Base-by-base conservation (phyloP, 345 rosid genomes). In the Punica granatum region DNA sequence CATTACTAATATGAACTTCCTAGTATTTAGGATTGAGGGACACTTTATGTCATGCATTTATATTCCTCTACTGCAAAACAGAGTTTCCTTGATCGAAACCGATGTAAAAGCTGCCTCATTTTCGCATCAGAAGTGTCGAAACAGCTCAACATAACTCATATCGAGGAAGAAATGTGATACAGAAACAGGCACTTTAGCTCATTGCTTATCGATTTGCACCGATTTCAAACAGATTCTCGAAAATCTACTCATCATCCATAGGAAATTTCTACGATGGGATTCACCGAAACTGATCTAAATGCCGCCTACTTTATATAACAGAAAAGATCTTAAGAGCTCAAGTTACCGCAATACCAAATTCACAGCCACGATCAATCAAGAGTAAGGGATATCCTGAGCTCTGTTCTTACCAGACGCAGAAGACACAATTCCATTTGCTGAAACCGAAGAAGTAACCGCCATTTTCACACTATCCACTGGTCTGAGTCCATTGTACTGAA, bases 401-500 rank as follows among this genome's bases (percentile, higher is more conserved):
- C n/a, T n/a, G n/a, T 58, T 46, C 36, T 58, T 75, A 85, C 84
- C 80, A 48, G 80, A 66, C 64, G 59, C 37, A 66, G 78, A 76
- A 60, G 73, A 0, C 44, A 54, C 67, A 11, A n/a, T 53, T 33
- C 74, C 68, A 28, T 46, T 67, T 6, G 68, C 72, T 62, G 68
- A 73, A 25, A 37, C 69, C 68, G 66, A 6, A 21, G 75, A 12
- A n/a, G n/a, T n/a, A 32, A 74, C 46, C 44, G 75, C 60, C 64
- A 77, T 36, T n/a, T 64, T 78, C 69, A 79, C 23, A 36, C 16
- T 74, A 16, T 75, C 78, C 46, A 61, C 62, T 1, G 77, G 75
- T 68, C 80, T 74, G 37, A 84, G 81, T 23, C 88, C 91, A 66
- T 66, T 73, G 78, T 13, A 79, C 1, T 71, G 86, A 58, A 70